phyloP scores from a whole-genome alignment of 352 stramenopile genomes.

The Elongisporangium anandrum region DNA sequence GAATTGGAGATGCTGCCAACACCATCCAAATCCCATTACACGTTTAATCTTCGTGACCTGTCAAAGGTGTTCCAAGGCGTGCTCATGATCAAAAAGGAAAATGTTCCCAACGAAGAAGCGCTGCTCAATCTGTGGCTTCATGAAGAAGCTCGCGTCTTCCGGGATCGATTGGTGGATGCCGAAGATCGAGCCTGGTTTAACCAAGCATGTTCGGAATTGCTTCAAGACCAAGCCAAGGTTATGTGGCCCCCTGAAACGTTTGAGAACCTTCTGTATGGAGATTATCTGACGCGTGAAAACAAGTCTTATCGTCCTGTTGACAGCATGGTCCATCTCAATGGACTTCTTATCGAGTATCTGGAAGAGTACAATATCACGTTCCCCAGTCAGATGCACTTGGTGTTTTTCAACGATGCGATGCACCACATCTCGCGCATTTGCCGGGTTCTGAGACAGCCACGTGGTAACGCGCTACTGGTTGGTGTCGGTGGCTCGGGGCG shows the following conservation, averaged over 20 bases:
- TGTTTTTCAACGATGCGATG: slow-evolving; percentile 95
- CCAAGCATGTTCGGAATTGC: slow-evolving; percentile 55
- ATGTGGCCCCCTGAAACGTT: slow-evolving; percentile 61
- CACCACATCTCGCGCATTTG: slow-evolving; percentile 92
- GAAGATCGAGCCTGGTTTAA: slow-evolving; percentile 90
- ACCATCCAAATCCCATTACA: slow-evolving; percentile 91
- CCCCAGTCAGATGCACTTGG: slow-evolving; percentile 90
- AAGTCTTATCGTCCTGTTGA: slow-evolving; percentile 69
- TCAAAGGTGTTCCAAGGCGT: slow-evolving; percentile 93
- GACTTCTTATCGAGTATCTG: slow-evolving; percentile 85
- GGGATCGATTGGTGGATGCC: slow-evolving; percentile 86
- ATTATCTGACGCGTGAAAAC: slow-evolving; percentile 86
- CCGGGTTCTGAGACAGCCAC: slow-evolving; percentile 88
- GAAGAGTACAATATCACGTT: slow-evolving; percentile 96
- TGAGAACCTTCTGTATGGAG: slow-evolving; percentile 86
- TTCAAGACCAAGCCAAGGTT: slow-evolving; percentile 62
- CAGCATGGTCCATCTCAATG: slow-evolving; percentile 63
- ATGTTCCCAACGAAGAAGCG: slow-evolving; percentile 58
- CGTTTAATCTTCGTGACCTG: slow-evolving; percentile 92
- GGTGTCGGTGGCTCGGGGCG: slow-evolving; percentile 89
- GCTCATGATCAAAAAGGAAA: slow-evolving; percentile 88
- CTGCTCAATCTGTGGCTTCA: slow-evolving; percentile 90
- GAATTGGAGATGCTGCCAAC: slow-evolving; percentile 89
- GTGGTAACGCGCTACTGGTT: slow-evolving; percentile 90
- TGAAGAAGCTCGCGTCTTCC: slow-evolving; percentile 90